Conservation (phyloP, 208 protist species). For the Strigomonas culicis region DNA sequence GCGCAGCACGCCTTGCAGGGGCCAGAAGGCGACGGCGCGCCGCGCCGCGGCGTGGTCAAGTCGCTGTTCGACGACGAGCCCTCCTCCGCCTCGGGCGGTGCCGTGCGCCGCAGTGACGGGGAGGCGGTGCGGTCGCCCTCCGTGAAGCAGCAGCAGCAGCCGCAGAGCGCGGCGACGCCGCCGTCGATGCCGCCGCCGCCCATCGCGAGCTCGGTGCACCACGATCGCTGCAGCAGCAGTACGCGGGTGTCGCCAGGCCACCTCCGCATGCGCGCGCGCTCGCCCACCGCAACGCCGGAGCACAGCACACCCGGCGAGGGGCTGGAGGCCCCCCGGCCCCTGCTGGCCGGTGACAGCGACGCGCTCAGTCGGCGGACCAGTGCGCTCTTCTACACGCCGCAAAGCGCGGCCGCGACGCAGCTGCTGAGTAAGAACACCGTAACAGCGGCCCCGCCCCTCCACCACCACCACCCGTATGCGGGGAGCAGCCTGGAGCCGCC, state of each 20-base stretch:
- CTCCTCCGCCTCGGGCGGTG: too few species aligned
- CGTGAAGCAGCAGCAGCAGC: too few species aligned
- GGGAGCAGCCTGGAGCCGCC: constrained; percentile 14
- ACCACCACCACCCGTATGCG: constrained; percentile 1
- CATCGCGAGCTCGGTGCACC: background rate
- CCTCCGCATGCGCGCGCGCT: constrained; percentile 14
- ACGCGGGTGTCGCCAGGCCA: constrained; percentile 2
- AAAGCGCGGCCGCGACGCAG: background rate
- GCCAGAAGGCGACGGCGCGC: background rate
- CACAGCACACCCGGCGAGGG: background rate
- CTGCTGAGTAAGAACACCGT: constrained; percentile 11
- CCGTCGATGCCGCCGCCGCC: background rate
- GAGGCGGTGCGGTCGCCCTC: too few species aligned
- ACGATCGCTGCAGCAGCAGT: background rate
- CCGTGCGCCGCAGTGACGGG: background rate
- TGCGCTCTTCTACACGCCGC: background rate
- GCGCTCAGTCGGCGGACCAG: background rate
- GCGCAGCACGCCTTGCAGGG: background rate
- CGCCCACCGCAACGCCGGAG: background rate
- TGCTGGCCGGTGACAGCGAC: too few species aligned
- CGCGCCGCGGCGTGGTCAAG: background rate
- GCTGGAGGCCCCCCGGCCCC: too few species aligned
- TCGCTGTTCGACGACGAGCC: background rate
- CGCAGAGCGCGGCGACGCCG: too few species aligned
- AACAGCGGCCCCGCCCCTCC: too few species aligned